Conservation (phyloP, 2,329 filamentous ascomycete genomes). For the Cladophialophora carrionii region DNA sequence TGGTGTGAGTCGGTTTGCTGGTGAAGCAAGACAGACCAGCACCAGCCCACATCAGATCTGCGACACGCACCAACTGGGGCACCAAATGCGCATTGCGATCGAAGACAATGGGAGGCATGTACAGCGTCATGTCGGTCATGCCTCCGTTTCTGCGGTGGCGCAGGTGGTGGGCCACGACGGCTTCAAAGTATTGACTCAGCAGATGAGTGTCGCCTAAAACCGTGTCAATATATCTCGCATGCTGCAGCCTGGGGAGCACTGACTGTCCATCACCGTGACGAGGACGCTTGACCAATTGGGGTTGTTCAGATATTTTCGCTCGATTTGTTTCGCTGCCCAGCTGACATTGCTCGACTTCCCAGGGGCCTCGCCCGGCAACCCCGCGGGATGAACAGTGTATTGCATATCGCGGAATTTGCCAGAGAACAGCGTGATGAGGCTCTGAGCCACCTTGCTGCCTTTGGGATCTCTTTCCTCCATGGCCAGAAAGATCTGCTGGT, state of each 20-base stretch:
- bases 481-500: conserved; percentile 66
- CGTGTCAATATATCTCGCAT: neutral
- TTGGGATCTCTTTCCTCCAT: conserved; percentile 72
- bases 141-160: conserved; percentile 59
- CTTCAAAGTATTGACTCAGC: conserved; percentile 67
- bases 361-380: conserved; percentile 68
- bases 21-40: conserved; percentile 63
- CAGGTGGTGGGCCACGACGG: conserved; percentile 66
- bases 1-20: conserved; percentile 66
- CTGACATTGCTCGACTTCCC: conserved; percentile 76
- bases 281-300: conserved; percentile 63
- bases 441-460: conserved; percentile 64
- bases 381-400: conserved; percentile 68
- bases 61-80: conserved; percentile 69
- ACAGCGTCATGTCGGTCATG: conserved; percentile 61
- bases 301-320: conserved; percentile 60
- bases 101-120: conserved; percentile 72
- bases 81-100: conserved; percentile 72
- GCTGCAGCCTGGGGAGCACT: conserved; percentile 38
- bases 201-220: conserved; percentile 69
- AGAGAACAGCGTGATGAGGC: conserved; percentile 64
- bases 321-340: conserved; percentile 70
- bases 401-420: conserved; percentile 69
- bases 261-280: conserved; percentile 74
- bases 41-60: conserved; percentile 72